Conservation (phyloP, 192 early-diverging fungal species). For the Gonapodya sp. region DNA sequence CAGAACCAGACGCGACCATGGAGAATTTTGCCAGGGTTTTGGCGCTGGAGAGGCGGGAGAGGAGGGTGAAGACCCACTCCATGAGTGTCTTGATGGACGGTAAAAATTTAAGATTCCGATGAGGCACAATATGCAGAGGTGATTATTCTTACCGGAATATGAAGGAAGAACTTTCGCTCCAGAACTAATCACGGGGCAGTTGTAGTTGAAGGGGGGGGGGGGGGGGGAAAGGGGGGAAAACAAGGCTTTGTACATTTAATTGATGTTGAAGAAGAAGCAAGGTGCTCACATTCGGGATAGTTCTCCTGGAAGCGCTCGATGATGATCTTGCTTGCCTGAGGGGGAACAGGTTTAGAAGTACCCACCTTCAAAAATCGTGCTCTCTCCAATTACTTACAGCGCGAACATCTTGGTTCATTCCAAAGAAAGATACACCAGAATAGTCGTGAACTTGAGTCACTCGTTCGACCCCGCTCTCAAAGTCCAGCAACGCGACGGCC, state of each 20-base stretch:
- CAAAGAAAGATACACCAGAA: conserved; percentile 19
- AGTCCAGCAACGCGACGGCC: conserved; percentile 23
- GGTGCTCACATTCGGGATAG: conserved; percentile 21
- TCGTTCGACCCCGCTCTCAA: not conserved
- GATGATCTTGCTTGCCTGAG: conserved; percentile 24
- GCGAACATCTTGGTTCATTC: conserved; percentile 15
- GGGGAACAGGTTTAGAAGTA: no score
- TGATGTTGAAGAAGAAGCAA: not conserved
- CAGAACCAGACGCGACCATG: conserved; percentile 6
- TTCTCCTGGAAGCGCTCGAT: conserved; percentile 24
- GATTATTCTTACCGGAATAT: conserved; percentile 13
- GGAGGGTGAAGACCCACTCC: conserved; percentile 19
- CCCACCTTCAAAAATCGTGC: no score
- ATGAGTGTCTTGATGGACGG: conserved; percentile 13
- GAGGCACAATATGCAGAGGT: not conserved
- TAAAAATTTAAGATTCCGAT: not conserved
- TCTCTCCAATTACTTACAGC: no score
- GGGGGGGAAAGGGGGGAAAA: no score
- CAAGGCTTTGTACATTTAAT: no score
- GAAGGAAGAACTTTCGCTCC: conserved; percentile 24
- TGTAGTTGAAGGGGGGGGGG: no score
- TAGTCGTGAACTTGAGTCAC: conserved; percentile 19
- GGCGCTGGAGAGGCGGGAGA: conserved; percentile 17
- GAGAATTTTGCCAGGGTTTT: conserved; percentile 21
- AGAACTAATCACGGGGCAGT: conserved; percentile 11